Conservation (phyloP, 2,329 filamentous ascomycete genomes). For the Aspergillus thermomutatus region DNA sequence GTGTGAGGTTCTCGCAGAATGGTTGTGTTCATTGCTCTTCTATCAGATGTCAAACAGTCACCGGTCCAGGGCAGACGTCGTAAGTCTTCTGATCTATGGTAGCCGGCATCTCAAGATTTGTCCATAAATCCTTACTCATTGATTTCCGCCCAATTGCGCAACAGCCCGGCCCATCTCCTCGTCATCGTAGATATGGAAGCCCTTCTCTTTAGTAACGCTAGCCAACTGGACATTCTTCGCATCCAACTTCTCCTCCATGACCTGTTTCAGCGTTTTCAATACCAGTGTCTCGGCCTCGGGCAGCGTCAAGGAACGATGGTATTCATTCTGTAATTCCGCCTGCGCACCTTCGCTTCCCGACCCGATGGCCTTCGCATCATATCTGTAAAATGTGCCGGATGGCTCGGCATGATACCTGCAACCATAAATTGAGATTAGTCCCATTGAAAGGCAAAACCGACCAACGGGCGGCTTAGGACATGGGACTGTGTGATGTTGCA, state of each 20-base stretch:
- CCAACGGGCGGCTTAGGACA: background rate
- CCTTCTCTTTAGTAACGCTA: conserved; percentile 95
- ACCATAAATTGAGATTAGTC: background rate
- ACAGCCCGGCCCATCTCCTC: conserved; percentile 96
- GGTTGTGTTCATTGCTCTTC: conserved; percentile 26
- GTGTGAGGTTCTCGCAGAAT: conserved; percentile 14
- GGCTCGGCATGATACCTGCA: conserved; percentile 89
- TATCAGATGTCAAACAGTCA: conserved; percentile 24
- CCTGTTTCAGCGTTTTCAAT: conserved; percentile 97
- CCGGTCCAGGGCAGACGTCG: conserved; percentile 11
- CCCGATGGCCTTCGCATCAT: conserved; percentile 98
- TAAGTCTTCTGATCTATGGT: conserved; percentile 12
- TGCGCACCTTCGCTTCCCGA: conserved; percentile 96
- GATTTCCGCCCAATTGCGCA: conserved; percentile 57
- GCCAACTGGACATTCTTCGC: conserved; percentile 98
- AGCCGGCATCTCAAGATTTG: conserved; percentile 11
- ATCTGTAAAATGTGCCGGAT: conserved; percentile 96
- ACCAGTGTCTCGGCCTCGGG: conserved; percentile 91
- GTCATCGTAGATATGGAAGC: conserved; percentile 97
- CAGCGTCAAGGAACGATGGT: conserved; percentile 95
- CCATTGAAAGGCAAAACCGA: background rate
- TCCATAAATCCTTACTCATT: conserved; percentile 26
- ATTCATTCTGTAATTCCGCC: conserved; percentile 97
- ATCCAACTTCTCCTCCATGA: conserved; percentile 99
- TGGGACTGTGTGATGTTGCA: background rate